These are phyloP conservation scores for Cystobasidium onofrii DNA, from an alignment of 768 basidiomycete genomes.

Conservation along the genomic window DNA sequence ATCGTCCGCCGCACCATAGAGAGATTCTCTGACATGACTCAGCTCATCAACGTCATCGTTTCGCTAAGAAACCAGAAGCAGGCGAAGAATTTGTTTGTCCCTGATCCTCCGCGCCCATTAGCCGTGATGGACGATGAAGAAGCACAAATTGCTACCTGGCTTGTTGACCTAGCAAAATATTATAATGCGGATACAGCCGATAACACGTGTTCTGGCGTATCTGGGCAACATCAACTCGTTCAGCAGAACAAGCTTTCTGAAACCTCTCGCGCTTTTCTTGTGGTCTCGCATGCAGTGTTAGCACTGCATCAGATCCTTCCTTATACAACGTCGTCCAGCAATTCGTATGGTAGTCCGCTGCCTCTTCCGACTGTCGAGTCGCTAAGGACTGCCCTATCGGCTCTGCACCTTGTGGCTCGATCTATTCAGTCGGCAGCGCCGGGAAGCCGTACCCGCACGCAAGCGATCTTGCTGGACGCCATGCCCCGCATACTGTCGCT, in stretches of 20 bases:
- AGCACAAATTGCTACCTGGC: constrained; percentile 19
- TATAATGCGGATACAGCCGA: not conserved
- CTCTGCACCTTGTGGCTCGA: constrained; percentile 1
- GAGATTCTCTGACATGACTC: constrained; percentile 23
- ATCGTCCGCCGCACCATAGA: constrained; percentile 10
- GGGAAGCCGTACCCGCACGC: constrained; percentile 18
- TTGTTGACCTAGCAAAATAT: constrained; percentile 24
- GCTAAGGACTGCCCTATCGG: constrained; percentile 2
- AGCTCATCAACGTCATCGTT: constrained; percentile 24
- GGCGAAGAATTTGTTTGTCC: not conserved
- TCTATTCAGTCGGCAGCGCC: not conserved
- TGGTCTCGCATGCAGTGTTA: constrained; percentile 15
- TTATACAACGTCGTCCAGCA: not conserved
- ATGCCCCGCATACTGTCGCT: constrained; percentile 24
- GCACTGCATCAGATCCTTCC: constrained; percentile 26
- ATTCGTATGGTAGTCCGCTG: not conserved
- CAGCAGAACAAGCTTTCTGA: not conserved
- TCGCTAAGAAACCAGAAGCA: not conserved
- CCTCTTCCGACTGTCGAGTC: constrained; percentile 18
- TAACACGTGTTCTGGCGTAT: not conserved
- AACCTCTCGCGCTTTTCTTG: constrained; percentile 6
- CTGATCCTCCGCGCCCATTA: constrained; percentile 13
- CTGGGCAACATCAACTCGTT: not conserved
- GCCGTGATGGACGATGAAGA: constrained; percentile 20
- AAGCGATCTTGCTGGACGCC: constrained; percentile 23